Evolutionary conservation across 768 basidiomycete species (phyloP).

Genomic region (Termitomyces sp.): DNA sequence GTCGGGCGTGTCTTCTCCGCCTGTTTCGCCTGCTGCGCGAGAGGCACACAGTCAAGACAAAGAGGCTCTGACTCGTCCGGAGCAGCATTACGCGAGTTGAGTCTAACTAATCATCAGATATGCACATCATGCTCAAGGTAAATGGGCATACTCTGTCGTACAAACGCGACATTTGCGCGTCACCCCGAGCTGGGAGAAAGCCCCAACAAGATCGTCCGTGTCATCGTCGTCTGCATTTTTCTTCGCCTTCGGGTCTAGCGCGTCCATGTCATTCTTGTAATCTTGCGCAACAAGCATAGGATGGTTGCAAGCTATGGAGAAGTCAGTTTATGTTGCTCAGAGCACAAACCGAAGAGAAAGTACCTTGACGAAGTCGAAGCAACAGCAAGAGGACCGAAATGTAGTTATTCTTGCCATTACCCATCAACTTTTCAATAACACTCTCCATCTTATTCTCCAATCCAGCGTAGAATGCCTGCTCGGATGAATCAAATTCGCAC

Average conservation of each 20-base stretch:
- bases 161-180: constrained; percentile 79
- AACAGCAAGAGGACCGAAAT: constrained; percentile 70
- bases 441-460: constrained; percentile 67
- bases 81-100: constrained; percentile 36
- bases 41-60: constrained; percentile 59
- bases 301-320: constrained; percentile 78
- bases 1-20: constrained; percentile 58
- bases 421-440: constrained; percentile 66
- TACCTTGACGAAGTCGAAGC: constrained; percentile 88
- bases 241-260: constrained; percentile 62
- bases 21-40: constrained; percentile 47
- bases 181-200: constrained; percentile 72
- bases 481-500: constrained; percentile 75
- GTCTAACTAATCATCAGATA: constrained; percentile 26
- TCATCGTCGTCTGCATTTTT: constrained; percentile 56
- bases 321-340: background rate
- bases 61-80: constrained; percentile 41
- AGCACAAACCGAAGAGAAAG: constrained; percentile 17
- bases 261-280: constrained; percentile 71
- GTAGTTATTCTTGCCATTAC: constrained; percentile 58
- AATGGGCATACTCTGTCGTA: constrained; percentile 48
- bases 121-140: background rate
- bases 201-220: constrained; percentile 72
- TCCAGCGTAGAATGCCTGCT: constrained; percentile 76
- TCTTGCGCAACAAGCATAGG: constrained; percentile 80